These are phyloP conservation scores for Ascoidea asiatica DNA, from an alignment of 805 yeast species.

Conservation along the genomic window DNA sequence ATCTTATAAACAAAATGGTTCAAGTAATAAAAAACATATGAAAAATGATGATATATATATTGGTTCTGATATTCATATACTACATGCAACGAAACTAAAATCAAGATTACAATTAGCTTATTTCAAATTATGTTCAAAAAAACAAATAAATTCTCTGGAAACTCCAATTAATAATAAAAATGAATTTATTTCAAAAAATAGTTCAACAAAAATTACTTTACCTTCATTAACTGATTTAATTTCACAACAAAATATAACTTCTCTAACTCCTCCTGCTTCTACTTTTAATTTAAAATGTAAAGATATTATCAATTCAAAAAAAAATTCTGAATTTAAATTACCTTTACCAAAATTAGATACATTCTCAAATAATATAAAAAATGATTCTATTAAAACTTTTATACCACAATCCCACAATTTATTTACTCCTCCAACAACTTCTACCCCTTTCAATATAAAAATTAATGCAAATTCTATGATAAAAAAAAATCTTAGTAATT, in stretches of 20 bases:
- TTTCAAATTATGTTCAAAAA: background rate
- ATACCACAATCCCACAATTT: background rate
- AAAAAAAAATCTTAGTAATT: no score
- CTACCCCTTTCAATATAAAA: background rate
- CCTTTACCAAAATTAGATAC: background rate
- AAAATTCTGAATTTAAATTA: background rate
- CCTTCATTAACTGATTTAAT: background rate
- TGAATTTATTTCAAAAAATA: no score
- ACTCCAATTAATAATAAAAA: background rate
- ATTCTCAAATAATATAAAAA: no score
- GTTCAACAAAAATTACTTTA: no score
- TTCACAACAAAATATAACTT: background rate
- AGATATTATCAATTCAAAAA: no score
- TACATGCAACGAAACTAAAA: background rate
- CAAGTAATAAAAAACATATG: no score
- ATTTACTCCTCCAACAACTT: background rate
- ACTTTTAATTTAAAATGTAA: no score
- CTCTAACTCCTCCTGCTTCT: background rate
- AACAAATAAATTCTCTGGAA: background rate
- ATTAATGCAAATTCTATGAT: background rate
- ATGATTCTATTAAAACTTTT: no score
- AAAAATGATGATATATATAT: no score
- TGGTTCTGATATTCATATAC: background rate
- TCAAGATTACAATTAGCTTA: background rate
- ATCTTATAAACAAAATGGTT: no score